These are phyloP conservation scores for Phaeophleospora eucalypticola DNA, from an alignment of 2,329 filamentous ascomycete species.

Conservation along the genomic window DNA sequence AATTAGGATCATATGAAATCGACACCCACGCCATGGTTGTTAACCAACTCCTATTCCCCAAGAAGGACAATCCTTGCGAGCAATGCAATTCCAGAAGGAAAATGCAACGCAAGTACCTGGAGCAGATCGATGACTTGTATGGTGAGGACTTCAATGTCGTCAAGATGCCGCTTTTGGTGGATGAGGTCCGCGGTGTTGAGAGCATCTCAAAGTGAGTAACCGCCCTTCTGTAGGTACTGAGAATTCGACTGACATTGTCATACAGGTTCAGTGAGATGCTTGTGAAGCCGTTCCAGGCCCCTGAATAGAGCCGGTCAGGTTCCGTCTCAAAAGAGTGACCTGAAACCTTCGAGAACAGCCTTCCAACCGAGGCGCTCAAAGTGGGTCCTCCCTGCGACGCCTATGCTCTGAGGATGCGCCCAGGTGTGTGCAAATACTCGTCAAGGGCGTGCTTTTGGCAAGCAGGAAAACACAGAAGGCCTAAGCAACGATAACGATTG, in stretches of 20 bases:
- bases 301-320: conserved; percentile 40
- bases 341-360: too few species aligned
- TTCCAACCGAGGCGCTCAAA: too few species aligned
- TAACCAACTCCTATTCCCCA: conserved; percentile 94
- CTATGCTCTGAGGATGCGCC: neutral
- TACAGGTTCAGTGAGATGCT: conserved; percentile 74
- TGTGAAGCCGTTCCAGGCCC: conserved; percentile 69
- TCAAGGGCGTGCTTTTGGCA: neutral
- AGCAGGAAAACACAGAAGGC: neutral
- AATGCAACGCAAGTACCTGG: conserved; percentile 99
- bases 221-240: too few species aligned
- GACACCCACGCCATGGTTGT: conserved; percentile 97
- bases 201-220: conserved; percentile 65
- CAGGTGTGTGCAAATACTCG: neutral
- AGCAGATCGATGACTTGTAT: conserved; percentile 97
- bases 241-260: conserved; percentile 25
- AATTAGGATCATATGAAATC: conserved; percentile 86
- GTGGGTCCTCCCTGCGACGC: too few species aligned
- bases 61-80: conserved; percentile 77
- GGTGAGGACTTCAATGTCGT: conserved; percentile 97
- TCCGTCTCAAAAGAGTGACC: too few species aligned
- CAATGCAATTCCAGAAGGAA: conserved; percentile 92
- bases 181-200: conserved; percentile 94
- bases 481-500: neutral
- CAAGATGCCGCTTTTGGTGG: conserved; percentile 92